These are phyloP conservation scores for Infundibulicybe gibba DNA, from an alignment of 768 basidiomycete species.

Conservation along the genomic window DNA sequence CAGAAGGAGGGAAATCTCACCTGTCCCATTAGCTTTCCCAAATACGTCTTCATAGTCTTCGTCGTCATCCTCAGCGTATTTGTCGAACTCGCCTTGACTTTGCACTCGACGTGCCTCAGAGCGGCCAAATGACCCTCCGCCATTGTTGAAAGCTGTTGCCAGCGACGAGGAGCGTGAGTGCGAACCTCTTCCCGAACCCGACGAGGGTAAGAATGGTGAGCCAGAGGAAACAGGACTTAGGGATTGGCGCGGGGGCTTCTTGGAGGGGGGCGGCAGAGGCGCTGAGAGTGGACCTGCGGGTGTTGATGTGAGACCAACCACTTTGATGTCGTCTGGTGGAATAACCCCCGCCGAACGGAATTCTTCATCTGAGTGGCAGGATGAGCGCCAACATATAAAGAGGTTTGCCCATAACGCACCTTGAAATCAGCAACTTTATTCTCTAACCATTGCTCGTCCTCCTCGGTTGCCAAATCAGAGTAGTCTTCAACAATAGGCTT, in stretches of 20 bases:
- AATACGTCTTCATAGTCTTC: slow-evolving; percentile 97
- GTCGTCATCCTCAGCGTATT: slow-evolving; percentile 83
- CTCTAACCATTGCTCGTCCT: slow-evolving; percentile 63
- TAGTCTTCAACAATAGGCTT: slow-evolving; percentile 84
- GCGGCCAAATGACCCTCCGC: slow-evolving; percentile 61
- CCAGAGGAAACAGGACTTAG: slow-evolving; percentile 36
- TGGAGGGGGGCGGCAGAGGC: slow-evolving; percentile 54
- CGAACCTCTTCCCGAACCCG: slow-evolving; percentile 17
- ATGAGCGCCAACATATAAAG: background rate
- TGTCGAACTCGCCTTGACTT: slow-evolving; percentile 67
- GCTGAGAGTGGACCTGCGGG: slow-evolving; percentile 64
- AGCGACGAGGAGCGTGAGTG: slow-evolving; percentile 64
- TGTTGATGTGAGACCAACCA: slow-evolving; percentile 50
- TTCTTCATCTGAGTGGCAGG: slow-evolving; percentile 54
- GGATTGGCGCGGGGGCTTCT: slow-evolving; percentile 50
- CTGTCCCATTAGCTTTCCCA: slow-evolving; percentile 64
- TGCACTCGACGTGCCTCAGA: slow-evolving; percentile 55
- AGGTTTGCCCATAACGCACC: slow-evolving; percentile 32
- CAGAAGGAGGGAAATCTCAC: slow-evolving; percentile 38
- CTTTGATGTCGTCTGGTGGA: slow-evolving; percentile 91
- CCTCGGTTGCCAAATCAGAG: slow-evolving; percentile 81
- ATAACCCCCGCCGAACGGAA: slow-evolving; percentile 67
- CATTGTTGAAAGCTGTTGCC: slow-evolving; percentile 33
- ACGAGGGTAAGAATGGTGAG: slow-evolving; percentile 23
- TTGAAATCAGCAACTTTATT: slow-evolving; percentile 85